Conservation (phyloP, 129 eudicot genomes). For the Escallonia herrerae region DNA sequence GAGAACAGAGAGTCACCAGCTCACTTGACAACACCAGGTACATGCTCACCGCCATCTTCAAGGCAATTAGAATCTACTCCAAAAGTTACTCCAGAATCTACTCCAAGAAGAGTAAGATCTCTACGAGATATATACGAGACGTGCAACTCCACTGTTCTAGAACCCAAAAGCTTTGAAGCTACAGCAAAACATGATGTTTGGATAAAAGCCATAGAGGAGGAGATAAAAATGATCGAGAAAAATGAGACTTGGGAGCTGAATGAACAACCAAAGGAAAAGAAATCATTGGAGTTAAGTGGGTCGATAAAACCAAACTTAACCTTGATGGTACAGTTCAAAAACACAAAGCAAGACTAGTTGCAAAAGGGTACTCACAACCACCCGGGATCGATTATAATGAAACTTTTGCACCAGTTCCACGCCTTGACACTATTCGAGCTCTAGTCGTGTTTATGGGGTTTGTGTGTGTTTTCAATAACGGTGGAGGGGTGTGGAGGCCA, state of each 20-base stretch:
- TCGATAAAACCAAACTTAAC: constrained; percentile 3
- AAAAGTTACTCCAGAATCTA: no score
- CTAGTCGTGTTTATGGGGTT: no score
- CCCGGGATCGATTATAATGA: constrained; percentile 13
- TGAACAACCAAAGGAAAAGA: constrained; percentile 4
- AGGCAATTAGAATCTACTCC: not conserved
- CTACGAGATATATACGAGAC: not conserved
- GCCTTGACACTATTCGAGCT: constrained; percentile 14
- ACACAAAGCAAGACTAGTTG: constrained; percentile 30
- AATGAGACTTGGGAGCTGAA: constrained; percentile 19
- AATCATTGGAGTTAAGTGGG: constrained; percentile 2
- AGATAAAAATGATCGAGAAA: constrained; percentile 5
- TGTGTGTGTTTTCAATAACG: no score
- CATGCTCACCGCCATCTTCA: not conserved
- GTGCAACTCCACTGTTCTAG: not conserved
- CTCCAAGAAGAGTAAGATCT: constrained; percentile 2
- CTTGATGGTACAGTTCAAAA: no score
- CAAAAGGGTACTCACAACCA: constrained; percentile 25
- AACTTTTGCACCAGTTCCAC: constrained; percentile 18
- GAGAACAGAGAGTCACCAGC: not conserved
- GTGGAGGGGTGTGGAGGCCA: no score
- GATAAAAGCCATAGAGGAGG: constrained; percentile 11
- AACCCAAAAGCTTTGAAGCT: constrained; percentile 2
- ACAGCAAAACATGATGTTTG: no score
- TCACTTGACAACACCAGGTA: not conserved